These are phyloP conservation scores for Mycena alexandri DNA, from an alignment of 768 basidiomycete species.

Conservation along the genomic window DNA sequence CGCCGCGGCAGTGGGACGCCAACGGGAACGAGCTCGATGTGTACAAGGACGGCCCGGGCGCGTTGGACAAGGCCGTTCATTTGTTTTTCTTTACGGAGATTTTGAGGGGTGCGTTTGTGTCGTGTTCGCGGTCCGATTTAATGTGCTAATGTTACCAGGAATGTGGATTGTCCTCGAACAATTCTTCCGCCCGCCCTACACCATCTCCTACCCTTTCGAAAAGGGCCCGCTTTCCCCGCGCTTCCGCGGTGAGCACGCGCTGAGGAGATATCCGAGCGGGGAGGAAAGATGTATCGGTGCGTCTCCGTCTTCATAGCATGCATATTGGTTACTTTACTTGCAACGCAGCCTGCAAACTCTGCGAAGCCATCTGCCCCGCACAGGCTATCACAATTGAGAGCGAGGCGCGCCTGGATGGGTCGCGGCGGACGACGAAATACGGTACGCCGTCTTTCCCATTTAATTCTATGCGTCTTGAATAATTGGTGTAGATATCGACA, in stretches of 20 bases:
- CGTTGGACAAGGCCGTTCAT: constrained; percentile 95
- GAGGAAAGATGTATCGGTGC: constrained; percentile 98
- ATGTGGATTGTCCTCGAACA: constrained; percentile 98
- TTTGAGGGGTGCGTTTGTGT: constrained; percentile 79
- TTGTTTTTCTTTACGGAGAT: constrained; percentile 99
- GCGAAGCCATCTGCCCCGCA: constrained; percentile 99
- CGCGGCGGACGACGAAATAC: constrained; percentile 97
- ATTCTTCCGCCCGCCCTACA: constrained; percentile 95
- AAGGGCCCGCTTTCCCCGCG: constrained; percentile 98
- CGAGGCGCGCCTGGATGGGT: constrained; percentile 95
- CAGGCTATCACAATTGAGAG: constrained; percentile 99
- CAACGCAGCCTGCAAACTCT: constrained; percentile 92
- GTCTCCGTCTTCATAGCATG: constrained; percentile 44
- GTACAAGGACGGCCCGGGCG: constrained; percentile 86
- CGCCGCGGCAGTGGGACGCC: constrained; percentile 48
- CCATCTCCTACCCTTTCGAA: constrained; percentile 98
- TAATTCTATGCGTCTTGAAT: background rate
- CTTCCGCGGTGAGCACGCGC: constrained; percentile 98
- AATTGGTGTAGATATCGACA: constrained; percentile 85
- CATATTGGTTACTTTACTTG: constrained; percentile 16
- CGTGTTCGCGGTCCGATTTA: background rate
- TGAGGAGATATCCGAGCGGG: constrained; percentile 95
- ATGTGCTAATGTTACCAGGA: constrained; percentile 62
- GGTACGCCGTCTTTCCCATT: constrained; percentile 60
- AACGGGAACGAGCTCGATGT: constrained; percentile 71